Evolutionary conservation across 495 filamentous ascomycete genomes (phyloP), one percentile per base, ranked within the genome.

Genomic region (Aspergillus panamensis): DNA sequence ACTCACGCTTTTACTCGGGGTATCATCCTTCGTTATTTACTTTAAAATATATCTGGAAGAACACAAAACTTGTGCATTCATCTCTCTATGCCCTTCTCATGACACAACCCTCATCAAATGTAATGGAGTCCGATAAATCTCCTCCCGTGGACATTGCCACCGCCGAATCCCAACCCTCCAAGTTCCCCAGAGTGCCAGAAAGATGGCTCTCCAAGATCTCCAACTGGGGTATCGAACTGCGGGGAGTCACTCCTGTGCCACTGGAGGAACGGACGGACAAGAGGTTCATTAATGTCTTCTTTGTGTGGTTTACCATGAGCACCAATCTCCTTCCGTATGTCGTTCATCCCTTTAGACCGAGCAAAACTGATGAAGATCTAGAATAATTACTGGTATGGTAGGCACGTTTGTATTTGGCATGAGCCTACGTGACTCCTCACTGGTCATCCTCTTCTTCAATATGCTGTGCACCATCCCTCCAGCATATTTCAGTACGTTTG

Each of bases 401-500:
- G 80, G 80, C 1, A 78, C 77, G 4, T 65, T 72, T 0, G 61
- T 71, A 1, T 82, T 77, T 59, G 77, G 74, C 0, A 65, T 84
- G 55, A 64, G 69, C 20, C 68, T 84, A 6, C 60, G 78, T 21
- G 77, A 83, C 51, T 66, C 72, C 30, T 57, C 75, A 1, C 57
- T 84, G 29, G 69, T 82, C 48, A 82, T 84, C 48, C 51, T 84
- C 13, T 83, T 84, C 70, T 83, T 83, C 62, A 78, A 74, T 35
- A 62, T 83, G 20, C 52, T 82, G 43, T 76, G 74, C 5, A 76
- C 79, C 0, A 52, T 73, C 4, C 65, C 77, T 3, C 75, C 77
- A n/a, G 79, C 77, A 3, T 84, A 80, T 53, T 71, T 82, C 20
- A 74, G 70, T 31, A 81, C 75, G 8, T 66, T 80, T 53, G 79